Evolutionary conservation across 805 yeast genomes (phyloP).

Genomic region (Limtongia smithiae): DNA sequence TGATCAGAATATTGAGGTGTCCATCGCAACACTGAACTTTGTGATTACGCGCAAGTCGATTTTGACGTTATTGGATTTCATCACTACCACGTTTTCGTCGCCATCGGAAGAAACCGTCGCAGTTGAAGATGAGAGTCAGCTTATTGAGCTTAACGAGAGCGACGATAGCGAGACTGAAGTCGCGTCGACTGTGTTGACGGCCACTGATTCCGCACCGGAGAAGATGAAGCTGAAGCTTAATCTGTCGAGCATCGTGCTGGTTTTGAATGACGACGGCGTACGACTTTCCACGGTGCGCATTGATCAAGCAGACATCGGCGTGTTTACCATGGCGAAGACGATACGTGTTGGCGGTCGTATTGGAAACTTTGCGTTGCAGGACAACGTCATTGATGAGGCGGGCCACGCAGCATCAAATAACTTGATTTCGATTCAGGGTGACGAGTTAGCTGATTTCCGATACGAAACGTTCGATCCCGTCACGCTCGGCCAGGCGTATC

Average conservation of each 20-base stretch:
- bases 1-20: conserved; percentile 71
- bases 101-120: conserved; percentile 7
- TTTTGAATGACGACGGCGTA: conserved; percentile 77
- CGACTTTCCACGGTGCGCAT: conserved; percentile 75
- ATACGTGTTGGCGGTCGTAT: conserved; percentile 67
- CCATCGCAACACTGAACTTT: conserved; percentile 72
- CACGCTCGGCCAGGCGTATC: conserved; percentile 37
- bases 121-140: conserved; percentile 2
- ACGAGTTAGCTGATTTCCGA: conserved; percentile 71
- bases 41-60: conserved; percentile 74
- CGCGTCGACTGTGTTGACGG: conserved; percentile 12
- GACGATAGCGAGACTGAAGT: conserved; percentile 19
- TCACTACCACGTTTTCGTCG: conserved; percentile 83
- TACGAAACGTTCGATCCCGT: conserved; percentile 76
- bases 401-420: conserved; percentile 59
- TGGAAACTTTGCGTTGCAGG: conserved; percentile 75
- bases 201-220: conserved; percentile 19
- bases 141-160: conserved; percentile 9
- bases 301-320: conserved; percentile 65
- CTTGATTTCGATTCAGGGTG: conserved; percentile 75
- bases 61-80: conserved; percentile 73
- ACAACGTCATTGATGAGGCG: conserved; percentile 52
- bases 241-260: conserved; percentile 67
- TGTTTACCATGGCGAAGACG: conserved; percentile 68
- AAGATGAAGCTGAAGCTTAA: conserved; percentile 60